Conservation (phyloP, 192 early-diverging fungal species). For the Cetraspora pellucida region DNA sequence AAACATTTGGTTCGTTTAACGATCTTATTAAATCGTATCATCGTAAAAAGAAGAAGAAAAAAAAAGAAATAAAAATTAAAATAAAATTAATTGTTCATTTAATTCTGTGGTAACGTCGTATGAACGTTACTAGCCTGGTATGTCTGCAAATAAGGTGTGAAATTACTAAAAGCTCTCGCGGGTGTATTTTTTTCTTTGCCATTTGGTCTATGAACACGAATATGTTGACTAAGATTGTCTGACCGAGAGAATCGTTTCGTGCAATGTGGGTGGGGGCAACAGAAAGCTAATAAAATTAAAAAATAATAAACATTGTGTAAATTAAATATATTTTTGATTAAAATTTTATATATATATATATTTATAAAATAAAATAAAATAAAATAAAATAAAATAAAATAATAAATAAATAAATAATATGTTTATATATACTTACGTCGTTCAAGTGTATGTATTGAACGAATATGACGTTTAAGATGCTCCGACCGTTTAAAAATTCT, state of each 20-base stretch:
- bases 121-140: conserved; percentile 33
- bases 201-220: conserved; percentile 60
- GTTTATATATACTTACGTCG: conserved; percentile 53
- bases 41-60: background rate
- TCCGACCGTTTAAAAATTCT: conserved; percentile 65
- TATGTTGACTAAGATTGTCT: conserved; percentile 61
- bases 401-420: background rate
- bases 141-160: conserved; percentile 46
- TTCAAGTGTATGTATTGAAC: conserved; percentile 64
- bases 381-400: background rate
- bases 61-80: background rate
- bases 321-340: too few species aligned
- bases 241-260: conserved; percentile 60
- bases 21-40: background rate
- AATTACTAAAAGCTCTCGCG: conserved; percentile 40
- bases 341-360: background rate
- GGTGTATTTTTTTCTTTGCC: conserved; percentile 49
- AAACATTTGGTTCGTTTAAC: background rate
- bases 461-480: conserved; percentile 61
- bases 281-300: conserved; percentile 44
- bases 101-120: background rate
- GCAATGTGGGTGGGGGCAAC: conserved; percentile 56
- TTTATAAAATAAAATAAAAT: background rate
- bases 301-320: too few species aligned
- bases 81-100: background rate